Evolutionary conservation across 129 eudicot species (phyloP).

Genomic region (Apium graveolens): DNA sequence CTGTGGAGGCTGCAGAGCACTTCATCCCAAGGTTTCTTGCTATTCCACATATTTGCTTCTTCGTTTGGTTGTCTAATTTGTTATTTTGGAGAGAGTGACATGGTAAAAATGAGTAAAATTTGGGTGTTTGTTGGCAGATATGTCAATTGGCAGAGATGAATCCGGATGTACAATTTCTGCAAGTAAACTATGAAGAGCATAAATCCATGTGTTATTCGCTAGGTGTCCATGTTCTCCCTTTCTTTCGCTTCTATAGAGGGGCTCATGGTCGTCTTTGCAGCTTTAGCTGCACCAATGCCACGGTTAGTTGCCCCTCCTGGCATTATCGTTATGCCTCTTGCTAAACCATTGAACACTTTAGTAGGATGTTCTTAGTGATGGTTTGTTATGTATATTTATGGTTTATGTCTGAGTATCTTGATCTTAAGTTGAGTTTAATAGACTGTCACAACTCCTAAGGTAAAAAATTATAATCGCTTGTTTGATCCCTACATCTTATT

Average conservation of each 20-base stretch:
- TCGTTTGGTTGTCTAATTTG: background rate
- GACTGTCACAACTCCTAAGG: background rate
- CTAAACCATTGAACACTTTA: background rate
- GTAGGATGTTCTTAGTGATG: background rate
- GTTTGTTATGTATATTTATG: background rate
- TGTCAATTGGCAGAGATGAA: conserved; percentile 5
- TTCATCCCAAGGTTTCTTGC: conserved; percentile 10
- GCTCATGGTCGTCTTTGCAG: conserved; percentile 8
- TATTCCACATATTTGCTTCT: background rate
- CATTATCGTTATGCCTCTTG: background rate
- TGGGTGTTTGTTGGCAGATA: background rate
- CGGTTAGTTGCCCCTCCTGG: background rate
- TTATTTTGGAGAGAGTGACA: no score
- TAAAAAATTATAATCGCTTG: background rate
- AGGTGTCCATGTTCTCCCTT: background rate
- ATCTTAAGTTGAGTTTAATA: background rate
- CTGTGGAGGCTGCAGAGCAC: conserved; percentile 11
- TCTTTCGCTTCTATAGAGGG: conserved; percentile 5
- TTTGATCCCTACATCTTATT: no score
- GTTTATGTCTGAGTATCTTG: background rate
- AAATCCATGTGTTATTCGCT: conserved; percentile 4
- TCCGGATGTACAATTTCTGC: conserved; percentile 60
- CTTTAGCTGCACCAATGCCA: conserved; percentile 7
- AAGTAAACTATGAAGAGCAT: conserved; percentile 47
- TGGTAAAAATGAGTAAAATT: background rate